Evolutionary conservation across 148 eudicot species (phyloP).

Genomic region (Camellia granthamiana): DNA sequence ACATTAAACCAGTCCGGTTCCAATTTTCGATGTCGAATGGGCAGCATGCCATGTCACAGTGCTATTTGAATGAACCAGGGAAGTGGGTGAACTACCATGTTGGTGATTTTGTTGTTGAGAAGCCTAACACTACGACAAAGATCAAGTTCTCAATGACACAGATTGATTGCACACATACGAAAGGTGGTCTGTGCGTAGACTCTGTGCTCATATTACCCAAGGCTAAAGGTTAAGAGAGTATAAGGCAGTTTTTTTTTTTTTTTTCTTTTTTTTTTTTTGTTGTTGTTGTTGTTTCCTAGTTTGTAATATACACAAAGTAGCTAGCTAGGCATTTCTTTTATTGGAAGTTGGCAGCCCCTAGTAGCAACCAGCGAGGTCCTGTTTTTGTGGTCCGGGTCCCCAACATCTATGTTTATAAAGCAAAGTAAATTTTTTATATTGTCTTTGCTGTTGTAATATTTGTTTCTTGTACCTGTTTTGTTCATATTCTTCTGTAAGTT

Average conservation of each 20-base stretch:
- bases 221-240: conserved; percentile 21
- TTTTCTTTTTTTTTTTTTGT: too few species aligned
- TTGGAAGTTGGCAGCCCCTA: too few species aligned
- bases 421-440: too few species aligned
- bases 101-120: conserved; percentile 53
- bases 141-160: conserved; percentile 65
- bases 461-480: too few species aligned
- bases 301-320: too few species aligned
- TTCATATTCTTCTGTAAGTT: too few species aligned
- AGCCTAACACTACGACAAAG: conserved; percentile 22
- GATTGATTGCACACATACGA: conserved; percentile 79
- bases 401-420: too few species aligned
- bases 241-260: not conserved
- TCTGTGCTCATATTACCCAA: conserved; percentile 55
- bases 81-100: conserved; percentile 55
- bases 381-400: too few species aligned
- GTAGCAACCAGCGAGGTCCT: too few species aligned
- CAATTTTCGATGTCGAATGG: conserved; percentile 39
- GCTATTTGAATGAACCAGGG: conserved; percentile 39
- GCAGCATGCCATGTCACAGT: conserved; percentile 33
- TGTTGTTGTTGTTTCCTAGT: not conserved
- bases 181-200: conserved; percentile 71
- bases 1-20: conserved; percentile 59
- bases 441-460: too few species aligned
- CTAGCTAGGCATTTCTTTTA: too few species aligned